phyloP scores from a whole-genome alignment of 768 basidiomycete species.

The Kwoniella dendrophila region DNA sequence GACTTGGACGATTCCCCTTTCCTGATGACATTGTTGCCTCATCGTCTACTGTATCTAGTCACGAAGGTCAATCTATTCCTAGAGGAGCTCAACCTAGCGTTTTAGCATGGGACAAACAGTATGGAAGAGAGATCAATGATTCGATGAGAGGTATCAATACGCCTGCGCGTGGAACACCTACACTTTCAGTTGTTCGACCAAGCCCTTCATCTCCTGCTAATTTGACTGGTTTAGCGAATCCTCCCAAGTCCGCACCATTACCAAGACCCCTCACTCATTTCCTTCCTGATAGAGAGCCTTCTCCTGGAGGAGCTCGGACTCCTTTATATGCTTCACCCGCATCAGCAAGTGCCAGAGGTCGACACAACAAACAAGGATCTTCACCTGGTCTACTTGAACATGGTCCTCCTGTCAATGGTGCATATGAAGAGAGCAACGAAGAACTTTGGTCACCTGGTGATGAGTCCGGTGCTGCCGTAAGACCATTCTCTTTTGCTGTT shows the following conservation, averaged over 20 bases:
- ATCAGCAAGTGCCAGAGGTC: constrained; percentile 12
- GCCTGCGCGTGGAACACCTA: constrained; percentile 11
- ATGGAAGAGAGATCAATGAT: constrained; percentile 23
- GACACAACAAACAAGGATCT: constrained; percentile 34
- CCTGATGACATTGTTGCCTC: constrained; percentile 28
- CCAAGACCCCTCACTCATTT: constrained; percentile 45
- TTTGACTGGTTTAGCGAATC: constrained; percentile 25
- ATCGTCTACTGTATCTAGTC: constrained; percentile 21
- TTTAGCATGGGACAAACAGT: constrained; percentile 16
- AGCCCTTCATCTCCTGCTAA: constrained; percentile 46
- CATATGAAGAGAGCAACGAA: constrained; percentile 30
- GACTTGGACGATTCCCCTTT: constrained; percentile 39
- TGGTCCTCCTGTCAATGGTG: constrained; percentile 12
- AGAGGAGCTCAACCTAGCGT: constrained; percentile 13
- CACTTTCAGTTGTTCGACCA: constrained; percentile 35
- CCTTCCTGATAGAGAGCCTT: constrained; percentile 39
- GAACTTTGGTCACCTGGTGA: constrained; percentile 41
- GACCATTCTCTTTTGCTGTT: constrained; percentile 57
- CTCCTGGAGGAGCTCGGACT: constrained; percentile 10
- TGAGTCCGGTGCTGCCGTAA: constrained; percentile 34
- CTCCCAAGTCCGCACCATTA: constrained; percentile 9
- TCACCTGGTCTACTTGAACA: constrained; percentile 38
- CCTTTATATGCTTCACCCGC: constrained; percentile 23
- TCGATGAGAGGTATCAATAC: constrained; percentile 24
- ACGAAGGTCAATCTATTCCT: constrained; percentile 13